Conservation (phyloP, 108 stramenopile genomes). For the Nannochloropsis gaditana region DNA sequence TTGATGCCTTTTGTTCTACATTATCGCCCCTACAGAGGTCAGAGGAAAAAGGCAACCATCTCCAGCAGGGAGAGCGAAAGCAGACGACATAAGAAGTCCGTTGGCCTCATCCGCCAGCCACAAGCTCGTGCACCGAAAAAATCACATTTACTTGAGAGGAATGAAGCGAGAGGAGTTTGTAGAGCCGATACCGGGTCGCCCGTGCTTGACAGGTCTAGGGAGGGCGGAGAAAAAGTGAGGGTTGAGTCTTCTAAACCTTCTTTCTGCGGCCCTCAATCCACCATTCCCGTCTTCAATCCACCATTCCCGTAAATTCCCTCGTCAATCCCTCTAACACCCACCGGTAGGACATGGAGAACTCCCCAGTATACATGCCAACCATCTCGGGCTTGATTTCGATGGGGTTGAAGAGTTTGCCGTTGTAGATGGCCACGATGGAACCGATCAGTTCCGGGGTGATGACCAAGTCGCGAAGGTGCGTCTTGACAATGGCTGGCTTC, state of each 20-base stretch:
- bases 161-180: slow-evolving; percentile 97
- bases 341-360: slow-evolving; percentile 99
- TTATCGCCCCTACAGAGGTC: no score
- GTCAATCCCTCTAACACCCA: not conserved
- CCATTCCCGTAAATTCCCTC: not conserved
- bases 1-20: no score
- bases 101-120: not conserved
- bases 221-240: not conserved
- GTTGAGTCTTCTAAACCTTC: not conserved
- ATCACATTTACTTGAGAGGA: slow-evolving; percentile 78
- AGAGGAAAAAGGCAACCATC: no score
- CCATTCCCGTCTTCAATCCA: not conserved
- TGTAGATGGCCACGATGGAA: slow-evolving; percentile 97
- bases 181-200: slow-evolving; percentile 97
- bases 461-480: slow-evolving; percentile 99
- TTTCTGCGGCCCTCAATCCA: not conserved
- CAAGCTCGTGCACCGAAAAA: not conserved
- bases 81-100: not conserved
- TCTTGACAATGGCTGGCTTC: slow-evolving; percentile 98
- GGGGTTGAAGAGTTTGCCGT: slow-evolving; percentile 95
- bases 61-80: not conserved
- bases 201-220: slow-evolving; percentile 54
- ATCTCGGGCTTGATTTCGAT: slow-evolving; percentile 99
- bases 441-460: slow-evolving; percentile 99
- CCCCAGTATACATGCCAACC: slow-evolving; percentile 98